Conservation (phyloP, 441 rosid genomes). For the Viola pubescens region DNA sequence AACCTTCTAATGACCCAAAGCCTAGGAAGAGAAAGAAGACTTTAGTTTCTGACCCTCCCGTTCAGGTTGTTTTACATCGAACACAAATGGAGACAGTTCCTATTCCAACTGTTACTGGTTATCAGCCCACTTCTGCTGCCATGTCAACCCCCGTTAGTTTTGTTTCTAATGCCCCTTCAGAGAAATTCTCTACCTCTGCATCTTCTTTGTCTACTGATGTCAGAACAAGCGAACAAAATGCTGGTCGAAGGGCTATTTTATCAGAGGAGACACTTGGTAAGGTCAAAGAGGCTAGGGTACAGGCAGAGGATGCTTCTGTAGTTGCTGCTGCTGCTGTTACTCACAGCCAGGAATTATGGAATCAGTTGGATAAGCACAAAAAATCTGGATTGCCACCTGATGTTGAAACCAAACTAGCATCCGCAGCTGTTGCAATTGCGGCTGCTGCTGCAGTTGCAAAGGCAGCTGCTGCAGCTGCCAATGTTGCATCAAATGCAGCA, state of each 20-base stretch:
- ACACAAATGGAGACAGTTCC: conserved; percentile 35
- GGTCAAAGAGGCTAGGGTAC: conserved; percentile 60
- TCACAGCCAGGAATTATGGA: conserved; percentile 68
- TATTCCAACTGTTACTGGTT: conserved; percentile 35
- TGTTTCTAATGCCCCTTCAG: conserved; percentile 34
- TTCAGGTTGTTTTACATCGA: conserved; percentile 36
- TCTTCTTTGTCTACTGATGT: conserved; percentile 36
- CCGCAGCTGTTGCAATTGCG: conserved; percentile 75
- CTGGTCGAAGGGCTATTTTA: conserved; percentile 35
- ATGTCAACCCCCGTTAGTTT: conserved; percentile 32
- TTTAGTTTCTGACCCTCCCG: conserved; percentile 40
- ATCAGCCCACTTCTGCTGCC: conserved; percentile 34
- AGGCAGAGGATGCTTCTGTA: conserved; percentile 86
- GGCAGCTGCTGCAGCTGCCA: conserved; percentile 97
- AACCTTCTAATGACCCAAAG: conserved; percentile 49
- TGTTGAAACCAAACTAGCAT: conserved; percentile 58
- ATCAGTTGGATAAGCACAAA: conserved; percentile 54
- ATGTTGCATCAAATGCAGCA: conserved; percentile 90
- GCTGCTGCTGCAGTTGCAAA: conserved; percentile 96
- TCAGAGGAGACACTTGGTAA: conserved; percentile 58
- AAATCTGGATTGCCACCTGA: conserved; percentile 47
- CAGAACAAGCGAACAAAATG: conserved; percentile 27
- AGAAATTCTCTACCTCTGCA: conserved; percentile 32
- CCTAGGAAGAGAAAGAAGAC: conserved; percentile 74
- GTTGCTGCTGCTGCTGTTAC: conserved; percentile 71